Percentiles rank a stretch among this genome's conserved stretches.
Conservation (phyloP, 202 grass and related monocot genomes). For the Zoysia matrella region DNA sequence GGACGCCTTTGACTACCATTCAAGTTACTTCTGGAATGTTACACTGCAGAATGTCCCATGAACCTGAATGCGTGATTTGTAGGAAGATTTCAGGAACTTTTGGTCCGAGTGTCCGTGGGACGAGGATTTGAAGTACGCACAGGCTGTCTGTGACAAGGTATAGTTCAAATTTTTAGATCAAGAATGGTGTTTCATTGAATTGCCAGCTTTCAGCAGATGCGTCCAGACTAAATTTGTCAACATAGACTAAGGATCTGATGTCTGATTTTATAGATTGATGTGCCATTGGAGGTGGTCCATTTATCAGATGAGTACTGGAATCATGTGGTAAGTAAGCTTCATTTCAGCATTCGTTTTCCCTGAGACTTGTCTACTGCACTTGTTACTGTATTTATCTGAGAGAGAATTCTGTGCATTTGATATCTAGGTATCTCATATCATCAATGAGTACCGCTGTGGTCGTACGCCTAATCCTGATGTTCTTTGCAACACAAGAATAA, state of each 20-base stretch:
- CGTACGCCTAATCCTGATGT: constrained; percentile 95
- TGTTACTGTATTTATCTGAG: not conserved
- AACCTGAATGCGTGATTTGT: constrained; percentile 31
- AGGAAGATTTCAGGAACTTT: constrained; percentile 98
- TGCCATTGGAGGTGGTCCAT: constrained; percentile 92
- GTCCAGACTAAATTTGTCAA: not conserved
- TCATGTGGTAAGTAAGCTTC: constrained; percentile 88
- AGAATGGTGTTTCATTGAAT: constrained; percentile 26
- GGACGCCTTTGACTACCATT: not conserved
- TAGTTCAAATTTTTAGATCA: constrained; percentile 23
- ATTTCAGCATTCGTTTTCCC: not conserved
- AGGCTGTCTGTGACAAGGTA: constrained; percentile 85
- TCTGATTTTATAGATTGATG: constrained; percentile 61
- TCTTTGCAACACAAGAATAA: constrained; percentile 97
- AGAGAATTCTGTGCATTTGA: constrained; percentile 34
- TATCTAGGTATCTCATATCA: constrained; percentile 91
- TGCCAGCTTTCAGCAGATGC: not conserved
- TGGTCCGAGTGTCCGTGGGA: constrained; percentile 99
- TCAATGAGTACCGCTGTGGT: constrained; percentile 83
- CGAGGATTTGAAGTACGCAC: constrained; percentile 89
- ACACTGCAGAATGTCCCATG: not conserved
- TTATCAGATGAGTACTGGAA: constrained; percentile 97
- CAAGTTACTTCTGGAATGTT: not conserved
- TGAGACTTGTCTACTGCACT: not conserved
- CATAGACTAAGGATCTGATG: constrained; percentile 3